These are phyloP conservation scores for Morella rubra DNA, from an alignment of 306 rosid species.

Conservation along the genomic window DNA sequence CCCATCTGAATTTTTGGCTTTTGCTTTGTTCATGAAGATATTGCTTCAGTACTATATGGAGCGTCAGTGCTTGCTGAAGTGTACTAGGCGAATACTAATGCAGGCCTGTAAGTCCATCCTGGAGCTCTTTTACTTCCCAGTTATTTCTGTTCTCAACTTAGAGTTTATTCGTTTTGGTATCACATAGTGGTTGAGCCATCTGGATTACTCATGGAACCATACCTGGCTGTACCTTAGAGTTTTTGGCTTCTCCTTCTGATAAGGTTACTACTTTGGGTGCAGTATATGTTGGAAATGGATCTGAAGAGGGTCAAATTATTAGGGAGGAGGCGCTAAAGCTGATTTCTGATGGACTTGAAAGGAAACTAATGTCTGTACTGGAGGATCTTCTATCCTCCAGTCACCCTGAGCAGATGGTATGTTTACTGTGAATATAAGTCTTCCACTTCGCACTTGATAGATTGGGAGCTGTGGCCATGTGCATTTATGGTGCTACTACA, in stretches of 20 bases:
- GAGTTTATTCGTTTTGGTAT: constrained; percentile 5
- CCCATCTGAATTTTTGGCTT: constrained; percentile 1
- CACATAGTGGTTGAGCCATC: neutral
- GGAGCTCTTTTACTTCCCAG: constrained; percentile 2
- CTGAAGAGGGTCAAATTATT: constrained; percentile 44
- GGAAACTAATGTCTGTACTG: constrained; percentile 55
- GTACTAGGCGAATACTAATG: constrained; percentile 76
- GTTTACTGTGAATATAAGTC: constrained; percentile 18
- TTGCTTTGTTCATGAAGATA: constrained; percentile 45
- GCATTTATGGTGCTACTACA: constrained; percentile 4
- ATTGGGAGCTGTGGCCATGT: constrained; percentile 3
- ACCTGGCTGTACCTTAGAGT: constrained; percentile 13
- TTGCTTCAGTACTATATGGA: constrained; percentile 77
- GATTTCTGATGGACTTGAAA: constrained; percentile 74
- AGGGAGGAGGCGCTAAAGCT: constrained; percentile 65
- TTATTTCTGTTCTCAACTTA: neutral
- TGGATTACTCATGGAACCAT: neutral
- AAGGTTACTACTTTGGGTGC: constrained; percentile 37
- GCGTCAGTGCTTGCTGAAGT: constrained; percentile 91
- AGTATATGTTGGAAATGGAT: constrained; percentile 64
- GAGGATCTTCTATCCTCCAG: constrained; percentile 58
- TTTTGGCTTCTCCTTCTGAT: neutral
- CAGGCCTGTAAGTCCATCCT: constrained; percentile 69
- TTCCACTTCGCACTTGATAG: constrained; percentile 12
- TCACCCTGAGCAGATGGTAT: constrained; percentile 80